A percentile compares a stretch with the other conserved stretches of the same genome.
Evolutionary conservation across 257 asterid species (phyloP).

Genomic region (Solanum sejunctum): DNA sequence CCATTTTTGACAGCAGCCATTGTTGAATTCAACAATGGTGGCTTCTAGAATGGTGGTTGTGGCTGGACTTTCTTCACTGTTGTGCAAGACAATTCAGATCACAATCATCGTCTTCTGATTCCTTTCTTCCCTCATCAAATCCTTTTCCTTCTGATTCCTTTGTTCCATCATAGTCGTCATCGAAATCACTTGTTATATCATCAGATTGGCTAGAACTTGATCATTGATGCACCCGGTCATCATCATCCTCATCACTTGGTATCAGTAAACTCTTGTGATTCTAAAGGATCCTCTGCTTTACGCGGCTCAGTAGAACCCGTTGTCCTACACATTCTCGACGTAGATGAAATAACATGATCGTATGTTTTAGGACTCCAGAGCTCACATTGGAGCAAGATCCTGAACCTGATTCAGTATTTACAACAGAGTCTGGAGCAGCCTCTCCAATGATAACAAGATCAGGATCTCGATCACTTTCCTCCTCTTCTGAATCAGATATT

Average conservation of each 20-base stretch:
- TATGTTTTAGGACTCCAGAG: neutral
- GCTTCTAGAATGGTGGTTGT: too few species aligned
- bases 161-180: neutral
- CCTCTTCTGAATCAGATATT: neutral
- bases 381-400: neutral
- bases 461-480: neutral
- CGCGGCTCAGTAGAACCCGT: neutral
- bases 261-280: neutral
- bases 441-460: neutral
- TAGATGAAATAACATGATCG: neutral
- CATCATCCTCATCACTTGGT: conserved; percentile 9
- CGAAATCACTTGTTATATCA: neutral
- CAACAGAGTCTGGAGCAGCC: neutral
- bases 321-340: neutral
- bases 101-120: neutral
- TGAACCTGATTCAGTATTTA: neutral
- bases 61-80: too few species aligned
- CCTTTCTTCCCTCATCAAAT: too few species aligned
- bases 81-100: neutral
- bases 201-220: neutral
- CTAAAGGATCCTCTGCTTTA: neutral
- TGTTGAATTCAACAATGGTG: too few species aligned
- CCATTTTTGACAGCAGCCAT: too few species aligned
- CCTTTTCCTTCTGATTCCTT: neutral
- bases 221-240: neutral